Base-by-base conservation (phyloP, 441 rosid species). In the Euphorbia schlechtendalii region DNA sequence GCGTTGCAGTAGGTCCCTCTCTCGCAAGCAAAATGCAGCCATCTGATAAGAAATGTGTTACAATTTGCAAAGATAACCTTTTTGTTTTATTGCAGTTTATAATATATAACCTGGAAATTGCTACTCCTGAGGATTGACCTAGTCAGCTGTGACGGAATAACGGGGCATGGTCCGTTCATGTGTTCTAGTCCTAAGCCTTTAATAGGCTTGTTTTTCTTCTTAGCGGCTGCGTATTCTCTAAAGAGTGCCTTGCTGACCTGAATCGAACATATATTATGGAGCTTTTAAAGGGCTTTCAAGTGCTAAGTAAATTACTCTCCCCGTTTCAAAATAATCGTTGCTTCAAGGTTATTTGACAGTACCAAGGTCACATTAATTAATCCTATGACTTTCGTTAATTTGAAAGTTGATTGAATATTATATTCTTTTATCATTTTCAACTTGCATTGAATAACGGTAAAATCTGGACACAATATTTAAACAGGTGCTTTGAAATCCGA, bases 171-270 rank as follows among this genome's bases (percentile, higher is more conserved):
- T 56, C 71, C 75, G 63, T 90, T 90, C 92, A 90, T 84, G 76
- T 93, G 95, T 72, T 86, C 97, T 69, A 93, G 73, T 55, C 96
- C 96, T 70, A 88, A 76, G 45, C 81, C 90, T 59, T 79, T 82
- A 48, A 88, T 83, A 67, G 85, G 87, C 65, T 78, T 82, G 4
- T 84, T 88, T 75, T 72, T 84, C 83, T 84, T 88, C 77, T 69
- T 71, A 63, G 85, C 84, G 0, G 79, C 77, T 32, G 81, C 21
- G 78, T 84, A 88, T 73, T 85, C 96, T 20, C 78, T 84, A 69
- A 86, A 74, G 46, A 93, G 97, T 1, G 98, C 90, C 76, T 90
- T 93, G 84, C 98, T 85, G 71, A 90, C 89, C 98, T 93, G 83
- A 56, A 58, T 61, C 65, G 49, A 69, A 43, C 11, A 45, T n/a